Percentiles rank a stretch among this genome's conserved stretches.
Conservation (phyloP, 148 eudicot genomes). For the Spergularia bocconei region DNA sequence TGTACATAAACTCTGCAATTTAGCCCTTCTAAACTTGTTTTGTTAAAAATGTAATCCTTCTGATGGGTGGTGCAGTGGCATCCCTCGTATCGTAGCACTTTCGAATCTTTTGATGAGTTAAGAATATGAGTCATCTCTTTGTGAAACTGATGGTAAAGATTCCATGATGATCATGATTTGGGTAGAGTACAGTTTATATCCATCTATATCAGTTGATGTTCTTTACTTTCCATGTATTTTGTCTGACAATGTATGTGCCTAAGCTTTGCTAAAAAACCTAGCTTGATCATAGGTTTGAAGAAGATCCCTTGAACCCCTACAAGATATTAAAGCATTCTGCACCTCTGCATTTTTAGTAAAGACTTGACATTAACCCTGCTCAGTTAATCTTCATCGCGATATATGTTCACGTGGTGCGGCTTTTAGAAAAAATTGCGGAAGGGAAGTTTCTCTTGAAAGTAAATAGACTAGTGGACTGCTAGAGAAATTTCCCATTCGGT, state of each 20-base stretch:
- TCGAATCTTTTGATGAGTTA: not conserved
- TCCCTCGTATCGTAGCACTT: not conserved
- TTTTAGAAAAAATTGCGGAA: not conserved
- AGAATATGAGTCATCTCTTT: not conserved
- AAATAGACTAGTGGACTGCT: not conserved
- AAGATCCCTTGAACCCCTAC: not conserved
- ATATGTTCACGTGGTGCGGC: not conserved
- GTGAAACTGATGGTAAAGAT: not conserved
- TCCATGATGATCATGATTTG: not conserved
- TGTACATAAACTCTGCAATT: slow-evolving; percentile 6
- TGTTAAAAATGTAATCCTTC: not conserved
- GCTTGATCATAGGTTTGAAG: not conserved
- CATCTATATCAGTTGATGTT: not conserved
- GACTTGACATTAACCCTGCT: not conserved
- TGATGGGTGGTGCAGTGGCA: too few species aligned
- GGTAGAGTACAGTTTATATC: not conserved
- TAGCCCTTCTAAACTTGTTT: not conserved
- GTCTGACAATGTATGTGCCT: not conserved
- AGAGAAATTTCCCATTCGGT: too few species aligned
- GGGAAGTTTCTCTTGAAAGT: too few species aligned
- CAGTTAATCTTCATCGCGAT: not conserved
- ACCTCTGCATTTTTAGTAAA: not conserved
- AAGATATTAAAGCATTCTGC: not conserved
- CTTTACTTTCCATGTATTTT: not conserved
- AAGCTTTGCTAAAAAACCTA: not conserved